These are phyloP conservation scores for Taiozyma sp. DNA, from an alignment of 1,139 yeast genomes.

Conservation along the genomic window DNA sequence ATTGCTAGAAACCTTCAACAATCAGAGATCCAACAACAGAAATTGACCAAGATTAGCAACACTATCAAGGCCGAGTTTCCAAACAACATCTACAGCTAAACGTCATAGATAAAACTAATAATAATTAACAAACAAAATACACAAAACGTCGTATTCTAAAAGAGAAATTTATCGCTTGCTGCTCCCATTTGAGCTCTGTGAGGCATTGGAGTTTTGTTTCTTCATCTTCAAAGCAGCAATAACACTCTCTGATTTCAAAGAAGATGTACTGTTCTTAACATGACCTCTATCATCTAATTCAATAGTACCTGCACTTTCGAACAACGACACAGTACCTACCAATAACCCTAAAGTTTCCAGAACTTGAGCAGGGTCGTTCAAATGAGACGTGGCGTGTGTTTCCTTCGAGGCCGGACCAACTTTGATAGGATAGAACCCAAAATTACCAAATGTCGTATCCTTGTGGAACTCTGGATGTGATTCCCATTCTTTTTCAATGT, in stretches of 20 bases:
- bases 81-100: neutral
- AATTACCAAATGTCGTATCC: slow-evolving; percentile 41
- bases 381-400: slow-evolving; percentile 84
- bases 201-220: slow-evolving; percentile 10
- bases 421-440: slow-evolving; percentile 80
- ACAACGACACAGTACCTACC: slow-evolving; percentile 67
- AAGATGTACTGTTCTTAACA: slow-evolving; percentile 32
- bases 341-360: slow-evolving; percentile 78
- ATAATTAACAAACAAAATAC: neutral
- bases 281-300: slow-evolving; percentile 75
- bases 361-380: slow-evolving; percentile 82
- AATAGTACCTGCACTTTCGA: slow-evolving; percentile 72
- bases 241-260: slow-evolving; percentile 22
- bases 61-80: neutral
- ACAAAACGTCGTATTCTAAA: neutral
- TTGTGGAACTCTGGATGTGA: slow-evolving; percentile 26
- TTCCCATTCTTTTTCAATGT: slow-evolving; percentile 46
- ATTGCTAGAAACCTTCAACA: slow-evolving; percentile 21
- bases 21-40: slow-evolving; percentile 18
- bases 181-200: slow-evolving; percentile 1
- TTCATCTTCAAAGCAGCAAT: slow-evolving; percentile 17
- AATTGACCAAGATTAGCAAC: slow-evolving; percentile 12
- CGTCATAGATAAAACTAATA: neutral
- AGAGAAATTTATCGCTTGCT: neutral
- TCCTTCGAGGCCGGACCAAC: slow-evolving; percentile 93